Percentiles rank a stretch among this genome's conserved stretches.
These are phyloP conservation scores for Kitagawia praeruptora DNA, from an alignment of 129 eudicot species.

Conservation along the genomic window DNA sequence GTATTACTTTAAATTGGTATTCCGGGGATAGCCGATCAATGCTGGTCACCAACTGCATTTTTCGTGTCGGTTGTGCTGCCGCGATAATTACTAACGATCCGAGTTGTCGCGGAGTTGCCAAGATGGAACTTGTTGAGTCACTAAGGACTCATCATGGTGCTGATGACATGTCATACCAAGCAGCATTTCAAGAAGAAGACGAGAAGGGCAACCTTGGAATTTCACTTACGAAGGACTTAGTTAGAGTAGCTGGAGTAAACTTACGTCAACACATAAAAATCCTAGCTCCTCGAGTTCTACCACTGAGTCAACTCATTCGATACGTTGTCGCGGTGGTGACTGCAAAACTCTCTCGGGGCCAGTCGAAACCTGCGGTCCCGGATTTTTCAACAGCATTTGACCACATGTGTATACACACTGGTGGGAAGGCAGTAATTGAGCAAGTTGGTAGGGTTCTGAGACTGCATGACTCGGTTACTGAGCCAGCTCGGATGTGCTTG, in stretches of 20 bases:
- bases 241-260: slow-evolving; percentile 57
- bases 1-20: slow-evolving; percentile 75
- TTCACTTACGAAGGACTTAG: slow-evolving; percentile 60
- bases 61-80: slow-evolving; percentile 80
- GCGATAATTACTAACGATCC: slow-evolving; percentile 52
- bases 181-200: slow-evolving; percentile 77
- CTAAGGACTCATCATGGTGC: slow-evolving; percentile 78
- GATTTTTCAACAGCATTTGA: slow-evolving; percentile 66
- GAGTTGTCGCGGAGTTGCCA: slow-evolving; percentile 29
- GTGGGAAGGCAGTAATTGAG: slow-evolving; percentile 87
- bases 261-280: slow-evolving; percentile 42
- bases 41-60: slow-evolving; percentile 69
- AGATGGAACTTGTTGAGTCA: slow-evolving; percentile 51
- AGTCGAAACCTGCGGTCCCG: slow-evolving; percentile 49
- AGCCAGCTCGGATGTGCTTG: slow-evolving; percentile 73
- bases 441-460: slow-evolving; percentile 48
- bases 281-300: slow-evolving; percentile 66
- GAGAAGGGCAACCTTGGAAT: slow-evolving; percentile 52
- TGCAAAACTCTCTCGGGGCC: slow-evolving; percentile 10
- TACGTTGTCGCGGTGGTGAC: slow-evolving; percentile 28
- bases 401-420: slow-evolving; percentile 77
- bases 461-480: slow-evolving; percentile 44
- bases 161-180: slow-evolving; percentile 49
- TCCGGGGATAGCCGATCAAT: slow-evolving; percentile 54
- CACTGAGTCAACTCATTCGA: slow-evolving; percentile 42